A percentile compares a stretch with the other conserved stretches of the same genome.
These are phyloP conservation scores for Jaltomata sinuosa DNA, from an alignment of 257 asterid species.

Conservation along the genomic window DNA sequence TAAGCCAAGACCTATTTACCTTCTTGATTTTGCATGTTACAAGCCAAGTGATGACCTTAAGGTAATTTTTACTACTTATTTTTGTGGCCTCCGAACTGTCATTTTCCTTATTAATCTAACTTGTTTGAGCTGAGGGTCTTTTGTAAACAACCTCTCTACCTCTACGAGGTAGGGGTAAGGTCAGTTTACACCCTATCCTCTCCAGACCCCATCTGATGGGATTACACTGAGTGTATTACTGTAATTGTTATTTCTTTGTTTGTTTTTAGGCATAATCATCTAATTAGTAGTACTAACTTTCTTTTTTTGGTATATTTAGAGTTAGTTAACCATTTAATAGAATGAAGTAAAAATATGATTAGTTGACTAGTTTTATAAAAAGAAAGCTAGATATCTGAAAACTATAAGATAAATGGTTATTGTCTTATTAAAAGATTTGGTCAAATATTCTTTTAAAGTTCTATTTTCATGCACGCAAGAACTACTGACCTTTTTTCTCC, in stretches of 20 bases:
- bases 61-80: slow-evolving; percentile 17
- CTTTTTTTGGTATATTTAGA: not conserved
- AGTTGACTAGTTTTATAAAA: not conserved
- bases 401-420: not conserved
- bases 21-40: slow-evolving; percentile 80
- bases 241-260: not conserved
- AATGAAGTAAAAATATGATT: not conserved
- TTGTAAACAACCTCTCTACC: not conserved
- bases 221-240: not conserved
- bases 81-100: not conserved
- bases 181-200: rapidly evolving
- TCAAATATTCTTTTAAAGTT: not conserved
- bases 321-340: not conserved
- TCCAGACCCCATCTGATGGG: not conserved
- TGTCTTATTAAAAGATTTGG: not conserved
- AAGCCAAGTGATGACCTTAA: slow-evolving; percentile 76
- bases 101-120: not conserved
- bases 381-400: not conserved
- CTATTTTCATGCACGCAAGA: not conserved
- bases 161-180: not conserved
- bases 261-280: not conserved
- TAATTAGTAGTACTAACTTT: not conserved
- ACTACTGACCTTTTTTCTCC: not conserved
- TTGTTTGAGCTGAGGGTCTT: not conserved
- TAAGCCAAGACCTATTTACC: slow-evolving; percentile 56